These are phyloP conservation scores for Stropharia rugosoannulata DNA, from an alignment of 768 basidiomycete species.

Conservation along the genomic window DNA sequence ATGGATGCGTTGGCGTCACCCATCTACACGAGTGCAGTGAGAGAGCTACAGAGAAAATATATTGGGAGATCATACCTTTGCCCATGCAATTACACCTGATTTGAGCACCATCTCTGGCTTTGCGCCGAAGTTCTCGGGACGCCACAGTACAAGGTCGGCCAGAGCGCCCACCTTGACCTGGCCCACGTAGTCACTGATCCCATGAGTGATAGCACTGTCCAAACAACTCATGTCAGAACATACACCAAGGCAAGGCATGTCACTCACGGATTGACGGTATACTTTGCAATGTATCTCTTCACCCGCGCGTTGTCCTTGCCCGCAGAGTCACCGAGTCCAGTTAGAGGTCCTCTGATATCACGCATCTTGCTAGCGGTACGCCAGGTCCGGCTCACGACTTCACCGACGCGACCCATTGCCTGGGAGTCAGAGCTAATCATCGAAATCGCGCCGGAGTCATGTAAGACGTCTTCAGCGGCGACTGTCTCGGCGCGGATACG, in stretches of 20 bases:
- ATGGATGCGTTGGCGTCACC: constrained; percentile 97
- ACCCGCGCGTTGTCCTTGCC: constrained; percentile 85
- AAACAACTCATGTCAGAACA: neutral
- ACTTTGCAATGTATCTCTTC: constrained; percentile 94
- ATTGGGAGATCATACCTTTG: constrained; percentile 53
- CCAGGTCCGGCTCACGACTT: constrained; percentile 93
- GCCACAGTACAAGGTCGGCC: constrained; percentile 96
- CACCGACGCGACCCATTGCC: constrained; percentile 98
- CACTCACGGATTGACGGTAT: constrained; percentile 94
- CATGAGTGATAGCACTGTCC: constrained; percentile 87
- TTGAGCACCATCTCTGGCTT: constrained; percentile 96
- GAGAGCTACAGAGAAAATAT: neutral
- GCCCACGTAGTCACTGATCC: constrained; percentile 85
- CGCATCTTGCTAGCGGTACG: constrained; percentile 95
- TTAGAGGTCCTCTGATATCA: constrained; percentile 72
- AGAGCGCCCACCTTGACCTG: constrained; percentile 79
- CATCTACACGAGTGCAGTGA: constrained; percentile 51
- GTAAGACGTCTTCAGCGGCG: constrained; percentile 95
- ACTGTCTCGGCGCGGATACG: constrained; percentile 96
- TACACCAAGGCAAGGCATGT: neutral
- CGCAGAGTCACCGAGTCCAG: constrained; percentile 63
- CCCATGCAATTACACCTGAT: constrained; percentile 90
- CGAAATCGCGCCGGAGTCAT: constrained; percentile 90
- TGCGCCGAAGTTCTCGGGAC: constrained; percentile 88
- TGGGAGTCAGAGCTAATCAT: constrained; percentile 98